These are phyloP conservation scores for Bassia scoparia DNA, from an alignment of 148 eudicot genomes.

Conservation along the genomic window DNA sequence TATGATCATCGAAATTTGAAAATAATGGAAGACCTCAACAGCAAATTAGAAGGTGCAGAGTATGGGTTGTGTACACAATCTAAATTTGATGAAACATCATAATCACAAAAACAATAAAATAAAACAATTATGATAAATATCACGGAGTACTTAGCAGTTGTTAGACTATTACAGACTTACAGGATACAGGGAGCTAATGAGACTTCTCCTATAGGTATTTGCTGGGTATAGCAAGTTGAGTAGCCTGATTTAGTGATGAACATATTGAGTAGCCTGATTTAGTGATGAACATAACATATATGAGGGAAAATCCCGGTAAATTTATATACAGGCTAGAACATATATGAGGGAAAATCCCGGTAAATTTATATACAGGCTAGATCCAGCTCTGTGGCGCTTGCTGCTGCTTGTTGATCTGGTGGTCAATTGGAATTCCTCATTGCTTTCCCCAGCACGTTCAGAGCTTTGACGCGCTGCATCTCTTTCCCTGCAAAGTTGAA, in stretches of 20 bases:
- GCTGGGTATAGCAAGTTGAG: neutral
- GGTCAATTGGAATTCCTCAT: slow-evolving; percentile 33
- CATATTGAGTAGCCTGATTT: no score
- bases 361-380: neutral
- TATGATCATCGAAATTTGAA: no score
- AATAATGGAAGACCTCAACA: no score
- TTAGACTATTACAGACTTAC: neutral
- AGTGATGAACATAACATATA: no score
- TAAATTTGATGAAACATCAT: neutral
- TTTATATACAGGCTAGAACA: no score
- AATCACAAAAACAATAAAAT: neutral
- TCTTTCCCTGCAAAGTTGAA: slow-evolving; percentile 48
- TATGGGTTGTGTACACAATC: neutral
- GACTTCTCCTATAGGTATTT: neutral
- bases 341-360: neutral
- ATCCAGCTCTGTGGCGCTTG: slow-evolving; percentile 18
- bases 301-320: neutral
- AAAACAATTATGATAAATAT: neutral
- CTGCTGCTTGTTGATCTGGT: slow-evolving; percentile 24
- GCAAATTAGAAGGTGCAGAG: no score
- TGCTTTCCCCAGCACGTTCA: slow-evolving; percentile 62
- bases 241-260: neutral
- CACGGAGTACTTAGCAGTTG: neutral
- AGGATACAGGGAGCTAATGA: slow-evolving; percentile 11
- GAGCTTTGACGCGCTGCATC: slow-evolving; percentile 52